These are phyloP conservation scores for Penicillium crustosum DNA, from an alignment of 2,329 filamentous ascomycete genomes.

Conservation along the genomic window DNA sequence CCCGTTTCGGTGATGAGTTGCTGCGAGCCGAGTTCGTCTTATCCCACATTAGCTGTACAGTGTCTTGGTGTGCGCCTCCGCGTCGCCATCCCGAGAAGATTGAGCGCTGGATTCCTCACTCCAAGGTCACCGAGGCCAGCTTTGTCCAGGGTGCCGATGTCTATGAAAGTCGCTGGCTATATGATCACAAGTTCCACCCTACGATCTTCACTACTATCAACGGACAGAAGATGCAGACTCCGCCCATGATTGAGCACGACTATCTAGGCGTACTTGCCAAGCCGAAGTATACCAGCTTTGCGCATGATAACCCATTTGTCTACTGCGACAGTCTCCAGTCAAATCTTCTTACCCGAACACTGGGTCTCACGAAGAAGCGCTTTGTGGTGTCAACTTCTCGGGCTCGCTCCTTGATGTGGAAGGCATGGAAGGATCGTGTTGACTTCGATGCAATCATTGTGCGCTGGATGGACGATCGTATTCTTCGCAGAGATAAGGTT, in stretches of 20 bases:
- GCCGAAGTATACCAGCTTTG: constrained; percentile 45
- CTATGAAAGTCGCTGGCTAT: constrained; percentile 52
- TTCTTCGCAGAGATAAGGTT: constrained; percentile 49
- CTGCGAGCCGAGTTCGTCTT: constrained; percentile 56
- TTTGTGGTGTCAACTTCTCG: constrained; percentile 49
- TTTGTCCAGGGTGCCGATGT: constrained; percentile 55
- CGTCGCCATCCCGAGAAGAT: constrained; percentile 52
- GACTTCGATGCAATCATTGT: constrained; percentile 52
- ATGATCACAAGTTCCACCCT: constrained; percentile 52
- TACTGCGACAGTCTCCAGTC: constrained; percentile 45
- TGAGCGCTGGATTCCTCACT: constrained; percentile 57
- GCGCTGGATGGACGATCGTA: constrained; percentile 53
- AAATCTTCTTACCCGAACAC: constrained; percentile 33
- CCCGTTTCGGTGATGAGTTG: constrained; percentile 56
- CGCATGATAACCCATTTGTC: constrained; percentile 54
- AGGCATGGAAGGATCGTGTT: constrained; percentile 49
- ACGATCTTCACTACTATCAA: constrained; percentile 52
- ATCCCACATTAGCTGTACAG: constrained; percentile 54
- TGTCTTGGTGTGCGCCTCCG: constrained; percentile 56
- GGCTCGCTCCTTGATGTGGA: constrained; percentile 53
- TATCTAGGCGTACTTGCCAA: constrained; percentile 46
- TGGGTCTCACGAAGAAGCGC: constrained; percentile 37
- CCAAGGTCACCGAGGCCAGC: constrained; percentile 55
- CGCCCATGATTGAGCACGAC: constrained; percentile 55
- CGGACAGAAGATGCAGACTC: constrained; percentile 52